Evolutionary conservation across 1,284 basidiomycete genomes (phyloP), one percentile per base, ranked within the genome.

Genomic region (Ceratobasidium sp.): DNA sequence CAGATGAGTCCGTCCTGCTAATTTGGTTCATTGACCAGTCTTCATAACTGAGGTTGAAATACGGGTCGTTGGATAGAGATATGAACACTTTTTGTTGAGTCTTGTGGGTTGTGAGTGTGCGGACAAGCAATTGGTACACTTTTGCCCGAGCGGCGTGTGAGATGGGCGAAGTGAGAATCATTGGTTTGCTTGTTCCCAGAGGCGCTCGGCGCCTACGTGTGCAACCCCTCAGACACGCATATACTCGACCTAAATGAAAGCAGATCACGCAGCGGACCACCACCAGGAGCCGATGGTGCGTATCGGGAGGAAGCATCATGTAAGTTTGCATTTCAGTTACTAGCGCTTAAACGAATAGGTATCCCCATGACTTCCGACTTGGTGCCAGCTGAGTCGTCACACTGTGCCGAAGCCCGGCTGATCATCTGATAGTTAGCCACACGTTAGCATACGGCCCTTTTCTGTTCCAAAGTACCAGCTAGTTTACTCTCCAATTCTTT

Each of bases 11-110:
- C 66, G 67, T 64, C 66, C 1, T 75, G 75, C 46, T 75, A 25
- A 74, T 71, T 44, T 76, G 64, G 51, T 44, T 25, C 79, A 76
- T 87, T 74, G 46, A 95, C 95, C 94, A 96, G 80, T 98, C 95
- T 80, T 99, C 96, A 66, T 94, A 87, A 0, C 92, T 88, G 38
- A 99, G 86, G 80, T 99, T 98, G 82, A 98, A 97, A 81, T 91
- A 94, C 0, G 96, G 94, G 78, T 95, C 86, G 0, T 86, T 87
- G 14, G 94, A 95, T 21, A 84, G 84, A 0, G 95, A 98, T 18
- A 96, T 82, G 79, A 93, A 96, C 51, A 96, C 75, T 4, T 77
- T 78, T 21, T 80, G 79, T 33, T 46, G 48, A 23, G 51, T 9
- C 23, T 12, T 30, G 16, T 30, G 2, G 12, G 59, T 48, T 25